Evolutionary conservation across 2,329 filamentous ascomycete genomes (phyloP), one percentile per base, ranked within the genome.

Genomic region (Thyridium curvatum): DNA sequence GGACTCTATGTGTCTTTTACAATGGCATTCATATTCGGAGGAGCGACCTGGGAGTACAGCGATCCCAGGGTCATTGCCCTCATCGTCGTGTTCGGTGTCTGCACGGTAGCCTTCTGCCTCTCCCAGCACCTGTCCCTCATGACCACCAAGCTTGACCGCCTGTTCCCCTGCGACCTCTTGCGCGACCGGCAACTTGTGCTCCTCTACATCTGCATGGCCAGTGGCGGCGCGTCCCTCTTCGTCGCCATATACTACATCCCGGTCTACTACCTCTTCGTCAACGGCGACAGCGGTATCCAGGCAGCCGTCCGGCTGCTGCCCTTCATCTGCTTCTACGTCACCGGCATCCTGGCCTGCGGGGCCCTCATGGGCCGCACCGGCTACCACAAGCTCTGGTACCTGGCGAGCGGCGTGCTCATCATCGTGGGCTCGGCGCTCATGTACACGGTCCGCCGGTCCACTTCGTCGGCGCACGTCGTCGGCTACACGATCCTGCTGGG

Each of bases 1-100:
- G 69, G 60, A 2, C 58, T 60, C n/a, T 62, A 66, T 30, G 49
- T 61, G 2, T 53, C 54, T 8, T 46, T 70, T 28, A 55, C 71
- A 17, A 64, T 79, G 53, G 71, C 62, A 2, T 62, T 77, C 41
- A 62, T 60, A 38, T 72, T 77, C 32, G 74, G 69, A 8, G 74
- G 75, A 2, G 53, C 56, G 1, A 30, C 64, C 8, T 79, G 66
- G 38, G 47, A 58, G 0, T 81, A 74, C 73, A 50, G 55, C 33
- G 40, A 36, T 16, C 43, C 39, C 13, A 40, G 42, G 15, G 38
- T 47, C 29, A 41, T 49, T 10, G 48, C 42, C 5, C 34, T 43
- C 14, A 37, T 48, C 7, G 41, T 50, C 6, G 32, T 48, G 15
- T 32, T 37, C 3, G 46, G 30, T 3, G 52, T 71, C 0, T 46